A percentile compares a stretch with the other conserved stretches of the same genome.
These are phyloP conservation scores for Trametes hirsuta DNA, from an alignment of 1,284 basidiomycete genomes.

Conservation along the genomic window DNA sequence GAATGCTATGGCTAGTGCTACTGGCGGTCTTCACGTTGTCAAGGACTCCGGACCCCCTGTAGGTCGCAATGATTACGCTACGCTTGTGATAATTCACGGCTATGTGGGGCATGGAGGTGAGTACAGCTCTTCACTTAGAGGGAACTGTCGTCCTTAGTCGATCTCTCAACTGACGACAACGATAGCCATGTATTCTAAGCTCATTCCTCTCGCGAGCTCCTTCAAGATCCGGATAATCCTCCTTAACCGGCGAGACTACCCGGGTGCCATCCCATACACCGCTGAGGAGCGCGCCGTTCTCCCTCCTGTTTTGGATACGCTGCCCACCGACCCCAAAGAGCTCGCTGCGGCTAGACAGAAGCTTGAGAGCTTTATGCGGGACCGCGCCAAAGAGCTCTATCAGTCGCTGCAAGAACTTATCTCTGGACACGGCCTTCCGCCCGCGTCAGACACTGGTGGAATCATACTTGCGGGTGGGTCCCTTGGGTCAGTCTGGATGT, in stretches of 20 bases:
- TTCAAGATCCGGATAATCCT: slow-evolving; percentile 4
- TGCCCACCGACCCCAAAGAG: slow-evolving; percentile 12
- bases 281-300: slow-evolving; percentile 23
- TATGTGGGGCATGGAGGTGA: slow-evolving; percentile 21
- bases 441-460: slow-evolving; percentile 24
- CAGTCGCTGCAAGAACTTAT: slow-evolving; percentile 30
- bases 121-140: not conserved
- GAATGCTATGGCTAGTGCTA: not conserved
- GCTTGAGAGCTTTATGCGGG: slow-evolving; percentile 17
- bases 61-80: slow-evolving; percentile 10
- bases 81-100: slow-evolving; percentile 18
- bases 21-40: slow-evolving; percentile 1
- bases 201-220: slow-evolving; percentile 7
- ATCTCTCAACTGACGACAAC: not conserved
- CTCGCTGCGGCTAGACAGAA: slow-evolving; percentile 15
- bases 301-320: not conserved
- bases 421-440: slow-evolving; percentile 25
- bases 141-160: too few relatives aligned
- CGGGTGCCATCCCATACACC: slow-evolving; percentile 11
- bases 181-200: slow-evolving; percentile 30
- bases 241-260: slow-evolving; percentile 15
- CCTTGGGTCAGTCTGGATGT: slow-evolving; percentile 22
- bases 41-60: slow-evolving; percentile 8
- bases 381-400: slow-evolving; percentile 25
- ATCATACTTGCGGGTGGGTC: slow-evolving; percentile 31